Conservation (phyloP, 805 yeast genomes). For the Pichia scutulata region DNA sequence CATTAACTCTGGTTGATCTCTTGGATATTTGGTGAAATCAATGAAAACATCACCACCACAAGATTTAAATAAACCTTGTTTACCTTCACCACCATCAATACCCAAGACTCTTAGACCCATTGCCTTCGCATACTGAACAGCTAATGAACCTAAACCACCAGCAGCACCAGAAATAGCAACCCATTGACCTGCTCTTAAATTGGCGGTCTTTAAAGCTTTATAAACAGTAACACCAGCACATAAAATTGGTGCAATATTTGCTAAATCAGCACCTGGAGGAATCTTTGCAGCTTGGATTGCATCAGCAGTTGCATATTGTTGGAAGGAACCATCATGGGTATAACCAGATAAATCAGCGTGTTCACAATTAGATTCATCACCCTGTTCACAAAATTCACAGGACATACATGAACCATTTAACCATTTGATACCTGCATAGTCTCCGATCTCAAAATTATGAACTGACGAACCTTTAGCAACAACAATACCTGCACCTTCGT, state of each 20-base stretch:
- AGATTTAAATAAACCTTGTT: slow-evolving; percentile 32
- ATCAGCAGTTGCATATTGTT: slow-evolving; percentile 47
- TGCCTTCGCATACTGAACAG: slow-evolving; percentile 43
- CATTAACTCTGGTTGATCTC: slow-evolving; percentile 29
- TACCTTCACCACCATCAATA: slow-evolving; percentile 43
- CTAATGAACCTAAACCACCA: slow-evolving; percentile 46
- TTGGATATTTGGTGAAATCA: slow-evolving; percentile 33
- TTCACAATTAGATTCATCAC: slow-evolving; percentile 59
- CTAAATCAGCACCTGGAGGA: slow-evolving; percentile 40
- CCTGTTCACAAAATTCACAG: slow-evolving; percentile 56
- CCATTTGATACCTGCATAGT: slow-evolving; percentile 63
- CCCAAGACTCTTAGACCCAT: slow-evolving; percentile 43
- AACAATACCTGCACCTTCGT: slow-evolving; percentile 68
- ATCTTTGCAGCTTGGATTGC: slow-evolving; percentile 44
- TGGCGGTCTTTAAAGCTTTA: slow-evolving; percentile 46
- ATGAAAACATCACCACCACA: slow-evolving; percentile 42
- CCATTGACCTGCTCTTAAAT: slow-evolving; percentile 41
- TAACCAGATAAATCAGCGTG: slow-evolving; percentile 66
- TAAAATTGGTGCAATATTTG: slow-evolving; percentile 40
- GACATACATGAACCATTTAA: slow-evolving; percentile 57
- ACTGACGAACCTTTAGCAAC: slow-evolving; percentile 57
- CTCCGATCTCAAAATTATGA: slow-evolving; percentile 54
- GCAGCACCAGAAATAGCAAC: slow-evolving; percentile 46
- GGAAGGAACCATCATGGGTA: slow-evolving; percentile 61
- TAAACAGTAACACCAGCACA: slow-evolving; percentile 50